Evolutionary conservation across 768 basidiomycete species (phyloP).

Genomic region (Mycena galopus): DNA sequence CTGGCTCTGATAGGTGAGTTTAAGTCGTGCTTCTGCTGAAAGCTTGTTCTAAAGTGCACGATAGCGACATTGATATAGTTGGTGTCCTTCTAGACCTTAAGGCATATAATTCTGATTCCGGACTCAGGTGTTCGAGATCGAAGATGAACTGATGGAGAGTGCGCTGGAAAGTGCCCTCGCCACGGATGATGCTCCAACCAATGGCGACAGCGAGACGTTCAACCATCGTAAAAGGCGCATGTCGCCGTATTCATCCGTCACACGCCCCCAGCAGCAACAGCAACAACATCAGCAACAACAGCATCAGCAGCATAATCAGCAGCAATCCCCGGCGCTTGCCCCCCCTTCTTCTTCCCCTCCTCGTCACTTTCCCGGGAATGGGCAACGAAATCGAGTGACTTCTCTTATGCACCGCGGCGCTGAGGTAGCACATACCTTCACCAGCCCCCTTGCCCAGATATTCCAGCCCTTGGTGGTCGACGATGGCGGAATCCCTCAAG

Average conservation of each 20-base stretch:
- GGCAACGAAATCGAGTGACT: slow-evolving; percentile 53
- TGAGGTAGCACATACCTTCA: slow-evolving; percentile 53
- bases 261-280: slow-evolving; percentile 16
- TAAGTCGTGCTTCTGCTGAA: neutral
- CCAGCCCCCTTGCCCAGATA: slow-evolving; percentile 81
- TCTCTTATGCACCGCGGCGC: slow-evolving; percentile 57
- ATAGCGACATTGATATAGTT: slow-evolving; percentile 80
- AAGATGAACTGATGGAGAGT: slow-evolving; percentile 72
- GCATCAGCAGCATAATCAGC: neutral
- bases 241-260: slow-evolving; percentile 47
- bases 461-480: slow-evolving; percentile 77
- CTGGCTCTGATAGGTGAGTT: slow-evolving; percentile 62
- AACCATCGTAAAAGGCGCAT: slow-evolving; percentile 46
- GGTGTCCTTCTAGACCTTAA: slow-evolving; percentile 36
- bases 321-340: slow-evolving; percentile 27
- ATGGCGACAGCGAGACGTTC: slow-evolving; percentile 37
- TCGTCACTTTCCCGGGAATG: slow-evolving; percentile 17
- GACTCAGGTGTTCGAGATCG: slow-evolving; percentile 81
- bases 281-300: neutral
- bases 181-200: slow-evolving; percentile 26
- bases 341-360: slow-evolving; percentile 46
- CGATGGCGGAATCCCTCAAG: slow-evolving; percentile 54
- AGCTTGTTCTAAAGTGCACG: neutral
- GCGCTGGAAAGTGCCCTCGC: slow-evolving; percentile 73
- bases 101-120: neutral